Conservation (phyloP, 192 early-diverging fungal genomes). For the Chytriomyces hyalinus region DNA sequence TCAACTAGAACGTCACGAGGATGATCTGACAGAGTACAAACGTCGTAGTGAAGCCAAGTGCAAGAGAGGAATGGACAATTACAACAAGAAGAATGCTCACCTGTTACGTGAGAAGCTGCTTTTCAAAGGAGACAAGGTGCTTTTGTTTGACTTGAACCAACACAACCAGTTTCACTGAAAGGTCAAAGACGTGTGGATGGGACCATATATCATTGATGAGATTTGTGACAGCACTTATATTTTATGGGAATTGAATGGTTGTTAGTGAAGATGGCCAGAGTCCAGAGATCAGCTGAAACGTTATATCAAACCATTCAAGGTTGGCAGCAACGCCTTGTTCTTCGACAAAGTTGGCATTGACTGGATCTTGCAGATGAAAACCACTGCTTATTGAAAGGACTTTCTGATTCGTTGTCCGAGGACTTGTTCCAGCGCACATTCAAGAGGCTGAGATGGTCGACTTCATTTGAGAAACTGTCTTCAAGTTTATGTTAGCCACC, state of each 20-base stretch:
- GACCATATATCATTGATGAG: neutral
- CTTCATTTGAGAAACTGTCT: too few relatives aligned
- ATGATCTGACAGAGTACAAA: neutral
- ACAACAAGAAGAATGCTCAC: constrained; percentile 4
- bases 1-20: neutral
- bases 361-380: too few relatives aligned
- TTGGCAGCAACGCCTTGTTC: neutral
- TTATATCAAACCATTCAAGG: neutral
- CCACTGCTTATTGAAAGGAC: too few relatives aligned
- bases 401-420: too few relatives aligned
- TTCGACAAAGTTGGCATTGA: neutral
- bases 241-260: neutral
- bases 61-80: neutral
- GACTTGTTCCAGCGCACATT: too few relatives aligned
- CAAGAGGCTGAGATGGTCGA: too few relatives aligned
- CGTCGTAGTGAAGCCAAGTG: neutral
- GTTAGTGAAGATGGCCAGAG: neutral
- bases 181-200: neutral
- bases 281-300: neutral
- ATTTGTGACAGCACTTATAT: neutral
- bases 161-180: neutral
- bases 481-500: too few relatives aligned
- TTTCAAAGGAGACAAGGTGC: neutral
- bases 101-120: neutral
- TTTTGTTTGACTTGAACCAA: neutral